phyloP scores from a whole-genome alignment of 805 yeast genomes.

The Nakazawaea molendinolei region DNA sequence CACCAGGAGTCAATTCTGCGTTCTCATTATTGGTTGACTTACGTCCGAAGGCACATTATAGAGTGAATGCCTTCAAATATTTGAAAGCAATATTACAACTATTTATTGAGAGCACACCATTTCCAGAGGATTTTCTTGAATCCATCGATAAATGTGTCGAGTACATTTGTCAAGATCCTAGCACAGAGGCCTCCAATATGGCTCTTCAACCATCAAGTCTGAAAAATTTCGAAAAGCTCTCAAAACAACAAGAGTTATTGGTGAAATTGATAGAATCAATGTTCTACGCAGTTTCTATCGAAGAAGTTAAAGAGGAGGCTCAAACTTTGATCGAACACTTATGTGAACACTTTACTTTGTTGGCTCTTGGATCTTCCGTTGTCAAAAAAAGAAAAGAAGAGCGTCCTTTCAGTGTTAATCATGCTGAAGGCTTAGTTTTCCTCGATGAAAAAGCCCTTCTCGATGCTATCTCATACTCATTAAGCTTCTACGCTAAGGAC shows the following conservation, averaged over 20 bases:
- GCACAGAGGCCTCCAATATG: conserved; percentile 17
- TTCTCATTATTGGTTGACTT: conserved; percentile 67
- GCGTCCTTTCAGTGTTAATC: conserved; percentile 66
- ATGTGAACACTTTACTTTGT: conserved; percentile 71
- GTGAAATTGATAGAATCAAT: conserved; percentile 60
- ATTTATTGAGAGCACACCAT: conserved; percentile 50
- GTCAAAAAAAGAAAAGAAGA: conserved; percentile 60
- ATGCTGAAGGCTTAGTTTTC: conserved; percentile 69
- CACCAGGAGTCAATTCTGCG: conserved; percentile 81
- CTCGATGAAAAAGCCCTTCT: conserved; percentile 66
- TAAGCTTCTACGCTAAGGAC: conserved; percentile 66
- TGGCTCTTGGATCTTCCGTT: conserved; percentile 70
- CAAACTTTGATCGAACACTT: conserved; percentile 51
- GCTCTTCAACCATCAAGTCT: conserved; percentile 31
- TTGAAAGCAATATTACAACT: conserved; percentile 59
- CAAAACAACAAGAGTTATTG: conserved; percentile 59
- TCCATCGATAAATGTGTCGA: conserved; percentile 45
- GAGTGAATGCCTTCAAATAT: conserved; percentile 73
- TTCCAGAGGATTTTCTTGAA: conserved; percentile 37
- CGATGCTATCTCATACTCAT: conserved; percentile 70
- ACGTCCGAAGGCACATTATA: conserved; percentile 54
- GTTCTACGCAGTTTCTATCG: conserved; percentile 70
- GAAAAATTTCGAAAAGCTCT: conserved; percentile 41
- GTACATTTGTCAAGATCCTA: conserved; percentile 28
- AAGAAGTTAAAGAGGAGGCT: conserved; percentile 68